Conservation (phyloP, 1,284 basidiomycete genomes). For the Microbotryum saponariae region DNA sequence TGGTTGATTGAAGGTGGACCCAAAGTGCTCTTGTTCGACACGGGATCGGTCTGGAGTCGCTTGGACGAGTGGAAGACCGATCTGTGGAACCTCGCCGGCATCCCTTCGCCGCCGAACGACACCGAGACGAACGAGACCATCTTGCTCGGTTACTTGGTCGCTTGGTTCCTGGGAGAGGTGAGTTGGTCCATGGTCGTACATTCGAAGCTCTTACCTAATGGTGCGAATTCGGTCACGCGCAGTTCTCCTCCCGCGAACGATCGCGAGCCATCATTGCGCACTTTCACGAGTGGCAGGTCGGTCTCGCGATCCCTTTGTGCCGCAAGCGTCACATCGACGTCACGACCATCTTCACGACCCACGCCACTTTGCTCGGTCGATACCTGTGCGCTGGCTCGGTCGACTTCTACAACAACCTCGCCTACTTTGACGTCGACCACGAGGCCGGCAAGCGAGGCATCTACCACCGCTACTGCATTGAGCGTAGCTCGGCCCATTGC, state of each 20-base stretch:
- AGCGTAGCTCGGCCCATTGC: conserved; percentile 86
- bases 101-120: conserved; percentile 90
- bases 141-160: conserved; percentile 94
- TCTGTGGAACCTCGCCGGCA: conserved; percentile 95
- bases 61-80: conserved; percentile 98
- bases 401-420: conserved; percentile 98
- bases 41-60: conserved; percentile 71
- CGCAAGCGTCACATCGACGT: conserved; percentile 95
- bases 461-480: conserved; percentile 82
- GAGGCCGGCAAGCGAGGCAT: conserved; percentile 98
- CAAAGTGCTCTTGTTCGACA: conserved; percentile 90
- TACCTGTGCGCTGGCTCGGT: conserved; percentile 96
- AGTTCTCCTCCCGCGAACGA: conserved; percentile 35
- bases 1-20: conserved; percentile 98
- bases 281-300: conserved; percentile 99
- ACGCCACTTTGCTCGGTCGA: conserved; percentile 94
- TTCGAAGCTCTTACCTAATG: conserved; percentile 10
- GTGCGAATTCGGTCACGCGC: background rate
- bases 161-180: conserved; percentile 99
- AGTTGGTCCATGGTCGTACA: conserved; percentile 37
- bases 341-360: conserved; percentile 89
- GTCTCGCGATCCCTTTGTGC: conserved; percentile 90
- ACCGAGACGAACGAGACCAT: conserved; percentile 99
- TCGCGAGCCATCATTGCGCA: conserved; percentile 88
- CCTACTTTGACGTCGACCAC: conserved; percentile 98